Conservation (phyloP, 202 grass and related monocot genomes). For the Brachypodium distachyon region DNA sequence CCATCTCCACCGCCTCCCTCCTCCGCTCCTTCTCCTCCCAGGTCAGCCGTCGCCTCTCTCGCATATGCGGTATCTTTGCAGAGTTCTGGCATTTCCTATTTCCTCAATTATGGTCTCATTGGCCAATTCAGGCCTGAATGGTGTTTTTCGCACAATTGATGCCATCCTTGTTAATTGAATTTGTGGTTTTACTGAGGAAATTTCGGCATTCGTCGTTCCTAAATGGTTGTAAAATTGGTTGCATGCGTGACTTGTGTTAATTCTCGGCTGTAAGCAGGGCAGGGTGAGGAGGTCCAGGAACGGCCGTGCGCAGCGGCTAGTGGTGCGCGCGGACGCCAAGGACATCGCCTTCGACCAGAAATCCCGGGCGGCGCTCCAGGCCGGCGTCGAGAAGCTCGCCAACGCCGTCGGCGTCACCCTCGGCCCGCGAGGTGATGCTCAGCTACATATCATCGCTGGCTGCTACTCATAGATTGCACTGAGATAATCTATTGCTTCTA, state of each 20-base stretch:
- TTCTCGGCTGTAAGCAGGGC: conserved; percentile 31
- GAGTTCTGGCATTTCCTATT: neutral
- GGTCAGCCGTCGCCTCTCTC: conserved; percentile 7
- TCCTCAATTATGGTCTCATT: neutral
- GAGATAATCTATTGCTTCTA: neutral
- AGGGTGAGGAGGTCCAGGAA: conserved; percentile 9
- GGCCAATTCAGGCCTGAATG: neutral
- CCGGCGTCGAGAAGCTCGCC: conserved; percentile 88
- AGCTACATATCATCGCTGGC: neutral
- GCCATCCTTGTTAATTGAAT: neutral
- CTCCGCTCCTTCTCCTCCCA: conserved; percentile 35
- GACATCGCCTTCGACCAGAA: conserved; percentile 83
- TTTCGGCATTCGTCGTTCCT: neutral
- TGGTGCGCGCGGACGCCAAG: conserved; percentile 55
- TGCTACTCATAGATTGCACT: neutral
- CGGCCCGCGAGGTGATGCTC: conserved; percentile 64
- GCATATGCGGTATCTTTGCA: neutral
- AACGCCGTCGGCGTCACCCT: conserved; percentile 86
- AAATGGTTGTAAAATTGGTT: neutral
- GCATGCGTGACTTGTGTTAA: neutral
- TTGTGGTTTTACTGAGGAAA: neutral
- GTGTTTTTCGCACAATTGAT: neutral
- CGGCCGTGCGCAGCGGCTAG: conserved; percentile 20
- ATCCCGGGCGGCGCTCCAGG: conserved; percentile 58
- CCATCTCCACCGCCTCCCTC: conserved; percentile 55